Evolutionary conservation across 345 rosid genomes (phyloP).

Genomic region (Stellera chamaejasme): DNA sequence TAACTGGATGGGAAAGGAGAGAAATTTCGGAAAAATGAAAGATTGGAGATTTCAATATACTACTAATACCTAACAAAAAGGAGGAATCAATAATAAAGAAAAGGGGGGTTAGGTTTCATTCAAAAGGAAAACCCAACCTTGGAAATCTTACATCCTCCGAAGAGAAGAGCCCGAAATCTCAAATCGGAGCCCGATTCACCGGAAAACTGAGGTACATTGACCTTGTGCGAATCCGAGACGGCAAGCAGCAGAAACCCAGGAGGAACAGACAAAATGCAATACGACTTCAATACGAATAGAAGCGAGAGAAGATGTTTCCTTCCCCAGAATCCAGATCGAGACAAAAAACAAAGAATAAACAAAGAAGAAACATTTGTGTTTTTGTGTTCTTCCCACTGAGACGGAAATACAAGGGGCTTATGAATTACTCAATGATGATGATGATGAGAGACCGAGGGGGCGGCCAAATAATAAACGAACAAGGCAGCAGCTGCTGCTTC

Average conservation of each 20-base stretch:
- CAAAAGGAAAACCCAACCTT: conserved; percentile 4
- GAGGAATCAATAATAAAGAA: background rate
- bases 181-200: conserved; percentile 15
- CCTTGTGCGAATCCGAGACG: conserved; percentile 9
- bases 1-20: background rate
- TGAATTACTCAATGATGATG: no score
- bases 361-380: background rate
- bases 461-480: no score
- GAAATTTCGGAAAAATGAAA: background rate
- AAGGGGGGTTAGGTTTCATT: background rate
- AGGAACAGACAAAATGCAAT: background rate
- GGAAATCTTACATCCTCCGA: conserved; percentile 7
- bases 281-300: background rate
- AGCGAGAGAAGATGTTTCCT: background rate
- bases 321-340: background rate
- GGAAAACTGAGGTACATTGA: conserved; percentile 24
- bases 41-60: conserved; percentile 1
- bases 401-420: no score
- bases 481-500: no score
- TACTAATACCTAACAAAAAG: conserved; percentile 1
- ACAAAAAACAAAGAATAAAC: background rate
- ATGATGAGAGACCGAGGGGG: no score
- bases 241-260: background rate
- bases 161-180: conserved; percentile 4
- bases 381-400: background rate